A percentile compares a stretch with the other conserved stretches of the same genome.
These are phyloP conservation scores for Auriscalpium microsporum DNA, from an alignment of 768 basidiomycete species.

Conservation along the genomic window DNA sequence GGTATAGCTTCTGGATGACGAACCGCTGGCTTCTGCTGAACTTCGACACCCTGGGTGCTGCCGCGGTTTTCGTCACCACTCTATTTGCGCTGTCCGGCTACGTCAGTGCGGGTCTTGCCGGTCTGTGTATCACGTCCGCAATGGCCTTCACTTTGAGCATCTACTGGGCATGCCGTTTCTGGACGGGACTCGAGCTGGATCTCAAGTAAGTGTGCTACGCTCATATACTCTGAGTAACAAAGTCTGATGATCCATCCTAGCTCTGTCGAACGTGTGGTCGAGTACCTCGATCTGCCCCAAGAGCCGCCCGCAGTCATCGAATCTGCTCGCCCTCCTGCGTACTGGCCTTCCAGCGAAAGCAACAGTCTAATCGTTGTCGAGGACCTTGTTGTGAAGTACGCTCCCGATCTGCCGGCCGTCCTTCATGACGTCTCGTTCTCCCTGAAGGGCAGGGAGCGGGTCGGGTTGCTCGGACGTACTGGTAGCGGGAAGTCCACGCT, in stretches of 20 bases:
- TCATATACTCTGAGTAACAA: not conserved
- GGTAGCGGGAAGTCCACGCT: slow-evolving; percentile 75
- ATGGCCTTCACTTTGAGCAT: slow-evolving; percentile 49
- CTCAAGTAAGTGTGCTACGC: slow-evolving; percentile 46
- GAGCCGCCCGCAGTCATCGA: slow-evolving; percentile 76
- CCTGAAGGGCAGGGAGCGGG: slow-evolving; percentile 60
- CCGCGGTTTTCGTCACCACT: slow-evolving; percentile 67
- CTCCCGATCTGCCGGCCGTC: slow-evolving; percentile 76
- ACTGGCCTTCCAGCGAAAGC: slow-evolving; percentile 79
- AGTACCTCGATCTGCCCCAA: slow-evolving; percentile 85
- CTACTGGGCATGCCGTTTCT: slow-evolving; percentile 43
- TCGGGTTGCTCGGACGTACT: slow-evolving; percentile 77
- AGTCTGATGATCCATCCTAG: slow-evolving; percentile 26
- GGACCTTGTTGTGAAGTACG: slow-evolving; percentile 73
- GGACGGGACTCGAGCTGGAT: slow-evolving; percentile 59
- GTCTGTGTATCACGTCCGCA: slow-evolving; percentile 68
- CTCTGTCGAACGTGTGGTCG: slow-evolving; percentile 85
- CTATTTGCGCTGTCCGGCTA: slow-evolving; percentile 64
- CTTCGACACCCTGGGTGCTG: slow-evolving; percentile 70
- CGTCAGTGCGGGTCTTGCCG: slow-evolving; percentile 53
- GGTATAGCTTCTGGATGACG: slow-evolving; percentile 86
- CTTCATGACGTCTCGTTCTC: slow-evolving; percentile 69
- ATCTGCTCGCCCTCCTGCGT: slow-evolving; percentile 71
- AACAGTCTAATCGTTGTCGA: slow-evolving; percentile 59
- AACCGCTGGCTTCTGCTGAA: slow-evolving; percentile 80